phyloP scores from a whole-genome alignment of 257 asterid genomes.

The Pogostemon cablin region DNA sequence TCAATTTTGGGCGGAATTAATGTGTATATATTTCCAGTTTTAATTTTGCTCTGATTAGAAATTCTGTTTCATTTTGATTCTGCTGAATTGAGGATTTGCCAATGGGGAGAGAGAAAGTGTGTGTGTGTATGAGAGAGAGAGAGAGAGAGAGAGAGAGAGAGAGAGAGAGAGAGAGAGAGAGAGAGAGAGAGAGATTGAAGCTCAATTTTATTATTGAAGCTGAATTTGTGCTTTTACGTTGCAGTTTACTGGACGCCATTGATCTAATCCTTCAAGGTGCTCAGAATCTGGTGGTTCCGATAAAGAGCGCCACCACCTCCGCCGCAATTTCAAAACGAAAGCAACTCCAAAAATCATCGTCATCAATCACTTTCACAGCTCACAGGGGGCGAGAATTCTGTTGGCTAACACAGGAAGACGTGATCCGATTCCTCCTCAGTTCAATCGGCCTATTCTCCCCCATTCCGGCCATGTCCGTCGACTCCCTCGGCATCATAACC shows the following conservation, averaged over 20 bases:
- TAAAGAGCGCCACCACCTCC: slow-evolving; percentile 34
- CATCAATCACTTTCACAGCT: slow-evolving; percentile 30
- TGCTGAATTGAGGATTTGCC: too few relatives aligned
- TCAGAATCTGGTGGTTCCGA: slow-evolving; percentile 57
- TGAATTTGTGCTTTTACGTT: slow-evolving; percentile 15
- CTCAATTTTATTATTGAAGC: not conserved
- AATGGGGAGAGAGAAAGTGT: not conserved
- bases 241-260: slow-evolving; percentile 78
- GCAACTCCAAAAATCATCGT: slow-evolving; percentile 43
- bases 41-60: not conserved
- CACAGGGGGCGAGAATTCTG: slow-evolving; percentile 80
- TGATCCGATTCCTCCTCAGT: slow-evolving; percentile 65
- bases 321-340: slow-evolving; percentile 46
- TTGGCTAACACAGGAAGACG: slow-evolving; percentile 85
- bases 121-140: not conserved
- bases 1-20: not conserved
- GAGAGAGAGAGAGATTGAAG: not conserved
- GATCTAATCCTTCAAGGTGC: slow-evolving; percentile 74
- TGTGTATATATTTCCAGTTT: not conserved
- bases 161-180: not conserved
- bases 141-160: not conserved
- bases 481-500: slow-evolving; percentile 59
- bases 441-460: slow-evolving; percentile 76
- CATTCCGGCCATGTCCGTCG: slow-evolving; percentile 59
- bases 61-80: not conserved